phyloP scores from a whole-genome alignment of 257 asterid species.

The Primulina eburnea region DNA sequence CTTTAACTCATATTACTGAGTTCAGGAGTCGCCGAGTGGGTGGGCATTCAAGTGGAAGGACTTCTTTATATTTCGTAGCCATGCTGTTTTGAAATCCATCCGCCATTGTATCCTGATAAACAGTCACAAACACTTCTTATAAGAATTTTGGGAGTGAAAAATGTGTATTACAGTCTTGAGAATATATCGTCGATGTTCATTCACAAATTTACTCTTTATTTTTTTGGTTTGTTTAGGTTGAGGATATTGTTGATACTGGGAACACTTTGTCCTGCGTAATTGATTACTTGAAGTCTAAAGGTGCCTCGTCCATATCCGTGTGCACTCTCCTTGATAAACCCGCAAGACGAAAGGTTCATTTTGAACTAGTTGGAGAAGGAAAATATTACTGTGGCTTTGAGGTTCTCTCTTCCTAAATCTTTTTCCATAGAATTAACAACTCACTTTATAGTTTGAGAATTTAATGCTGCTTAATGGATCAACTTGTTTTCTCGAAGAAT shows the following conservation, averaged over 20 bases:
- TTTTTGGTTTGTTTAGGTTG: constrained; percentile 47
- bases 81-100: too few species aligned
- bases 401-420: constrained; percentile 39
- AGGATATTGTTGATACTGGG: constrained; percentile 95
- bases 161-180: too few species aligned
- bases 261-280: constrained; percentile 60
- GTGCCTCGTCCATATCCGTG: constrained; percentile 78
- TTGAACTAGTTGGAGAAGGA: constrained; percentile 75
- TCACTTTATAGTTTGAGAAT: not conserved
- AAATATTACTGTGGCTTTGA: constrained; percentile 80
- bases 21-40: too few species aligned
- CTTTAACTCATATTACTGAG: not conserved
- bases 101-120: too few species aligned
- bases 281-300: constrained; percentile 69
- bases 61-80: too few species aligned
- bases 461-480: not conserved
- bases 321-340: constrained; percentile 88
- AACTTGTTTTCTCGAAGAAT: not conserved
- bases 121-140: too few species aligned
- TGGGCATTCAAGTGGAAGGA: too few species aligned
- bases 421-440: not conserved
- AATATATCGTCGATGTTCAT: too few species aligned
- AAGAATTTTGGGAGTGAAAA: too few species aligned
- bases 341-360: constrained; percentile 51
- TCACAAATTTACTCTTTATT: too few species aligned